A percentile compares a stretch with the other conserved stretches of the same genome.
Conservation (phyloP, 306 rosid species). For the Gillenia trifoliata region DNA sequence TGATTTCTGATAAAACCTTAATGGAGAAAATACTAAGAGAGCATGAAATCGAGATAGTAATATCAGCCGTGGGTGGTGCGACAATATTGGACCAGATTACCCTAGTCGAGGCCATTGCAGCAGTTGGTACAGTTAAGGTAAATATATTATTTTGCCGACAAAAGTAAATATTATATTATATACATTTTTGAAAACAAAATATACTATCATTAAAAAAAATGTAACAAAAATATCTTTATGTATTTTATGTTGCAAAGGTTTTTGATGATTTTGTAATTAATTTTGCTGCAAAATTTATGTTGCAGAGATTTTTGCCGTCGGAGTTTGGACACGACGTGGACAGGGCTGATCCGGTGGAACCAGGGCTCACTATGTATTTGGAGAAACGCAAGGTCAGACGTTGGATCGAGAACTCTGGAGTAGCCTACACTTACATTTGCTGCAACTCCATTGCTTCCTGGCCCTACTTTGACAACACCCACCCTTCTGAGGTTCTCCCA, state of each 20-base stretch:
- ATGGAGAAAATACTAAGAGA: constrained; percentile 53
- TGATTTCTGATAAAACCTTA: constrained; percentile 31
- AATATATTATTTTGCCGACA: background rate
- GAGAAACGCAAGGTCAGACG: constrained; percentile 52
- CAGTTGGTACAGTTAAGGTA: constrained; percentile 50
- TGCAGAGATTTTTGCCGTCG: constrained; percentile 66
- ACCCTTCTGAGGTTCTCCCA: constrained; percentile 54
- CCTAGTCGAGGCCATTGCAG: constrained; percentile 47
- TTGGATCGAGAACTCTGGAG: constrained; percentile 24
- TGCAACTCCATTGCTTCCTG: constrained; percentile 78
- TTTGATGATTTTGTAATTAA: background rate
- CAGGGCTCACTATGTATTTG: constrained; percentile 49
- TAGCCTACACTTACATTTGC: constrained; percentile 53
- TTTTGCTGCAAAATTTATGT: background rate
- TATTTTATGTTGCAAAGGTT: background rate
- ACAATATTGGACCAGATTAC: constrained; percentile 42
- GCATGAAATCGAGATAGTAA: constrained; percentile 41
- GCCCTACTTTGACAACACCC: constrained; percentile 60
- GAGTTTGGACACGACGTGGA: constrained; percentile 78
- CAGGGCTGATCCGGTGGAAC: constrained; percentile 64
- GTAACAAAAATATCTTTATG: background rate
- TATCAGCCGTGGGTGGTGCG: constrained; percentile 50
- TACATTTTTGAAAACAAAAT: too few relatives aligned
- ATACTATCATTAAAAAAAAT: too few relatives aligned
- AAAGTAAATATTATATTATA: too few relatives aligned